Base-by-base conservation (phyloP, 352 stramenopile genomes). In the Phytophthora chlamydospora region DNA sequence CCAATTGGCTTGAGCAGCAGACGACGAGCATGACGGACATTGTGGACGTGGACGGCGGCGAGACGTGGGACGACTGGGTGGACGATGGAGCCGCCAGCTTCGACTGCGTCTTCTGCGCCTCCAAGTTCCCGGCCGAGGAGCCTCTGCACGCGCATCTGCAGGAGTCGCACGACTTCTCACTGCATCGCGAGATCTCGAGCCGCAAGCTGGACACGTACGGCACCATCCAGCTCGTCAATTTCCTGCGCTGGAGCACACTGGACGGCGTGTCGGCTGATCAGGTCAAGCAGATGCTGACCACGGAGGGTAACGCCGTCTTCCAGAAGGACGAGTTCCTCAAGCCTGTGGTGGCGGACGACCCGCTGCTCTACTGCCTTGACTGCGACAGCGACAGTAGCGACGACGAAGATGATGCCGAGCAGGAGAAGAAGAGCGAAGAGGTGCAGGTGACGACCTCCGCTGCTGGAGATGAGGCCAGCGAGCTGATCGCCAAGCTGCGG, bases 61-160 rank as follows among this genome's bases (percentile, higher is more conserved):
- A 93, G 75, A 89, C 74, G 49, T 95, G 86, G 86, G 81, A 95
- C 46, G 86, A 95, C 77, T 95, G 86, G 86, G 78, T 92, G 40
- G 86, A 92, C 55, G 86, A 95, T 38, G 66, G 64, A 49, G 71
- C 75, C 48, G 16, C 56, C 19, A 75, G 53, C 59, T 90, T 89
- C 52, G 66, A 62, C 52, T 95, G 86, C 40, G 73, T 95, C 24
- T 92, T 95, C 64, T 95, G 86, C 55, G 48, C 50, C 45, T 66
- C 72, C 41, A 76, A 76, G 35, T 80, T 83, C 53, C 32, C 73
- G 12, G 40, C 57, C 11, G 75, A 91, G 55, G 65, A 74, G 54
- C 60, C 71, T 27, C 70, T 95, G 36, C 82, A 91, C 50, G 67
- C 68, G 62, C 85, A 95, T 62, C 45, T 90, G 32, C 58, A 75